Evolutionary conservation across 257 asterid genomes (phyloP).

Genomic region (Prunella vulgaris): DNA sequence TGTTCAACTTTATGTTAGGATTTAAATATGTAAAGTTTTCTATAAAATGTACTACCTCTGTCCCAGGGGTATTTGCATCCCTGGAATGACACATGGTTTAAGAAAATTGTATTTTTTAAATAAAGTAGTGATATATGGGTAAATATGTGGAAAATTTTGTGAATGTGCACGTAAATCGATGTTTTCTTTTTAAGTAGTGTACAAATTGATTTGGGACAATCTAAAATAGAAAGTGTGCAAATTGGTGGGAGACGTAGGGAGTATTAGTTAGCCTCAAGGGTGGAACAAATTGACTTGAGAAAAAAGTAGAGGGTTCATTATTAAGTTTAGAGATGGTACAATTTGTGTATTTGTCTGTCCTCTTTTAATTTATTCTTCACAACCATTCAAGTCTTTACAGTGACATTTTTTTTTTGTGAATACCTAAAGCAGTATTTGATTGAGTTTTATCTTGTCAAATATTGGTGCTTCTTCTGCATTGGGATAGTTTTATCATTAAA

Average conservation of each 20-base stretch:
- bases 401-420: not conserved
- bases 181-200: too few relatives aligned
- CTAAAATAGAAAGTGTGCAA: too few relatives aligned
- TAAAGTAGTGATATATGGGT: too few relatives aligned
- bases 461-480: not conserved
- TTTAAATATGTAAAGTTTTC: too few relatives aligned
- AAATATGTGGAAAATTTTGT: too few relatives aligned
- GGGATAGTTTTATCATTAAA: not conserved
- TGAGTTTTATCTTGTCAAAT: not conserved
- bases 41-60: too few relatives aligned
- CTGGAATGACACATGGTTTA: too few relatives aligned
- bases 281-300: not conserved
- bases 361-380: not conserved
- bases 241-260: too few relatives aligned
- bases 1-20: not conserved
- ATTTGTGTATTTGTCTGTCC: not conserved
- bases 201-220: too few relatives aligned
- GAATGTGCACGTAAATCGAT: too few relatives aligned
- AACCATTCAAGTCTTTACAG: not conserved
- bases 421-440: not conserved
- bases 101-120: too few relatives aligned
- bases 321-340: not conserved
- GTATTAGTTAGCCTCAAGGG: not conserved
- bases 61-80: too few relatives aligned
- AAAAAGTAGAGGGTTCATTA: not conserved